Percentiles rank a stretch among this genome's conserved stretches.
phyloP scores from a whole-genome alignment of 176 grass and related monocot species.

The Zea mays region Zm-B73-REFERENCE-NAM-5.0 NC_050103.1:11325001-11325500 shows the following conservation, averaged over 20 bases:
- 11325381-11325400: constrained; percentile 97
- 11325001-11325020: background rate
- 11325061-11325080: constrained; percentile 9
- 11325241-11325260: constrained; percentile 11
- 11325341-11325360: constrained; percentile 68
- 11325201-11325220: constrained; percentile 25
- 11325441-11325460: constrained; percentile 77
- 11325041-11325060: constrained; percentile 28
- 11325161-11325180: background rate
- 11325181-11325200: constrained; percentile 13
- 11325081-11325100: background rate
- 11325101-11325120: background rate
- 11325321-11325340: constrained; percentile 74
- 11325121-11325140: background rate
- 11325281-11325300: constrained; percentile 96
- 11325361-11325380: constrained; percentile 87
- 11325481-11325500: constrained; percentile 92
- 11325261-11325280: constrained; percentile 81
- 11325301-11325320: constrained; percentile 94
- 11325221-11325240: constrained; percentile 27
- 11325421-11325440: constrained; percentile 87
- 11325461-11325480: constrained; percentile 63
- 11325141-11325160: constrained; percentile 1
- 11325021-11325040: background rate
- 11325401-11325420: constrained; percentile 91